Base-by-base conservation (phyloP, 2,329 filamentous ascomycete species). In the Ophiostoma ulmi region DNA sequence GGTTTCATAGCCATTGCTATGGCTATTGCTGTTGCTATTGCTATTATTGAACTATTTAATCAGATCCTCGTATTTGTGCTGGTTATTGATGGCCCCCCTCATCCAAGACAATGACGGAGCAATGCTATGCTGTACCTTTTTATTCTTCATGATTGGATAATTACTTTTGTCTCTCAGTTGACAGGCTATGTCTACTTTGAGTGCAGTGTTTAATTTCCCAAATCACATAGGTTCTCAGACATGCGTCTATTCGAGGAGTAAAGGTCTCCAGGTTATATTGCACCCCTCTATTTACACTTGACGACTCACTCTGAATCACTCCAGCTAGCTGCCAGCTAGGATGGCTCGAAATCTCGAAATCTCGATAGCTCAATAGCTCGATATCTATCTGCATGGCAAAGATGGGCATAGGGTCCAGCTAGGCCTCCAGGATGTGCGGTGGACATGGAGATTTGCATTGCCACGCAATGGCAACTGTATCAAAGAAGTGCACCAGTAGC, bases 71-170 rank as follows among this genome's bases (percentile, higher is more conserved):
- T 58, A 58, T 58, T 44, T 11, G 52, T 58, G 52, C 52, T 22
- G 52, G 22, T 44, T 11, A 41, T 31, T 31, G 31, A 31, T 31
- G 31, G 31, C 31, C 26, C 26, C 26, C 26, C 52, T n/a, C 52
- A 55, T 55, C 52, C n/a, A 55, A 55, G 52, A 55, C 52, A 55
- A 11, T 22, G 52, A 58, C 52, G 7, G 52, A 26, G 52, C 52
- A 58, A 58, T 58, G 52, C 52, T 26, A 58, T 10, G 52, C 52
- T 58, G 52, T 58, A 58, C 52, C 52, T 58, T 58, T 44, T 58
- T 26, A 58, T 58, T 58, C 52, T 58, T 58, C 52, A 26, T 58
- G 26, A 22, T 20, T 48, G 20, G 44, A 48, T 20, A 20, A 48
- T 20, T 8, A n/a, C 1, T n/a, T 44, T 48, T 48, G 44, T 48